Evolutionary conservation across 2,329 filamentous ascomycete genomes (phyloP).

Genomic region (Sporothrix globosa): DNA sequence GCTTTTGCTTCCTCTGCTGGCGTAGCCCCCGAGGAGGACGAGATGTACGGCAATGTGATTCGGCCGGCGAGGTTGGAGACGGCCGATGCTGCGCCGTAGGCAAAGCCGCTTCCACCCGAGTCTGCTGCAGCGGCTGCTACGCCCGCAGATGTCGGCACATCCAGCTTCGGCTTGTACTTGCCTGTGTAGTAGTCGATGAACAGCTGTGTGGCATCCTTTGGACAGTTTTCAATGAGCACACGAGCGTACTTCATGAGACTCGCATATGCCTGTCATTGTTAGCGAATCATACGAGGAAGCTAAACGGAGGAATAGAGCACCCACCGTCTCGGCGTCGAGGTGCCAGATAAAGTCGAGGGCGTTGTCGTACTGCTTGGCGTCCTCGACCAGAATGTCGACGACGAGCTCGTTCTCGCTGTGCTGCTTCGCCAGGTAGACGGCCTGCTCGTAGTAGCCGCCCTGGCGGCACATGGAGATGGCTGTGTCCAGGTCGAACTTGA

Average conservation of each 20-base stretch:
- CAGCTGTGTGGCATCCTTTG: conserved; percentile 77
- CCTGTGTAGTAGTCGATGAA: conserved; percentile 97
- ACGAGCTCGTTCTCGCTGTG: conserved; percentile 93
- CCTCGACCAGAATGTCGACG: conserved; percentile 93
- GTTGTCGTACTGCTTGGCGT: conserved; percentile 86
- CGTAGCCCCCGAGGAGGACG: conserved; percentile 52
- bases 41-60: conserved; percentile 85
- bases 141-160: conserved; percentile 46
- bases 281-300: not conserved
- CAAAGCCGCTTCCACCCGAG: conserved; percentile 49
- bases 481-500: conserved; percentile 96
- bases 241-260: conserved; percentile 95
- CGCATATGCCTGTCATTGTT: conserved; percentile 65
- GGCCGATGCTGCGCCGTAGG: conserved; percentile 68
- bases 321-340: conserved; percentile 73
- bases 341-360: conserved; percentile 91
- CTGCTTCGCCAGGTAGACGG: conserved; percentile 90
- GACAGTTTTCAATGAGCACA: conserved; percentile 84
- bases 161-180: conserved; percentile 73
- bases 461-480: conserved; percentile 97
- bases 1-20: not conserved
- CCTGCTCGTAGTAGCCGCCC: conserved; percentile 95
- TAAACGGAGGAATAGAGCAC: conserved; percentile 39
- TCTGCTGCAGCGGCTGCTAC: conserved; percentile 46
- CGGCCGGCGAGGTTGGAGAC: conserved; percentile 85